A percentile compares a stretch with the other conserved stretches of the same genome.
Evolutionary conservation across 495 filamentous ascomycete species (phyloP).

Genomic region (Neurospora sp.): DNA sequence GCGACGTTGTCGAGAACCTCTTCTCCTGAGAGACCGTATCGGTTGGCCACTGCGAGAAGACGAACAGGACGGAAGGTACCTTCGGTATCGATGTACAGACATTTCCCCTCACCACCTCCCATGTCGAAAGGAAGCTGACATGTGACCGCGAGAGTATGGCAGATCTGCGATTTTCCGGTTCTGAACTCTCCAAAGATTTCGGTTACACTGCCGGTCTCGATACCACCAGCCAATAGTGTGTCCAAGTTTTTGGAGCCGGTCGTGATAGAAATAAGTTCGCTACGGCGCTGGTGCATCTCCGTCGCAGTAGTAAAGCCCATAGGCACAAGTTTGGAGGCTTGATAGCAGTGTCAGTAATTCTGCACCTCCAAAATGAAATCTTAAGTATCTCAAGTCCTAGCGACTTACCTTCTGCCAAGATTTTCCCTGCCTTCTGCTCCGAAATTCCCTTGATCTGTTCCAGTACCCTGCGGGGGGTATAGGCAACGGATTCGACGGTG

Average conservation of each 20-base stretch:
- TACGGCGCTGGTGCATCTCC: slow-evolving; percentile 94
- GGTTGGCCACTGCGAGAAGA: slow-evolving; percentile 79
- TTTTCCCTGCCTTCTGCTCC: slow-evolving; percentile 86
- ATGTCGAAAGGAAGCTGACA: slow-evolving; percentile 97
- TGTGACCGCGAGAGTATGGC: slow-evolving; percentile 95
- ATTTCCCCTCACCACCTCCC: slow-evolving; percentile 97
- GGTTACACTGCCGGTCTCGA: slow-evolving; percentile 97
- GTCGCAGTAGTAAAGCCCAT: slow-evolving; percentile 99
- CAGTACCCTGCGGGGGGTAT: slow-evolving; percentile 77
- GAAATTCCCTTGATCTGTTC: slow-evolving; percentile 97
- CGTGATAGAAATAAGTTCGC: slow-evolving; percentile 93
- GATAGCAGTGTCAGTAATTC: slow-evolving; percentile 3
- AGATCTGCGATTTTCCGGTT: slow-evolving; percentile 96
- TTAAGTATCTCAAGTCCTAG: not conserved
- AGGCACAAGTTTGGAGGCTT: slow-evolving; percentile 89
- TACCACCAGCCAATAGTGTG: slow-evolving; percentile 84
- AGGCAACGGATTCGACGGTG: slow-evolving; percentile 90
- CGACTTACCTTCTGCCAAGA: slow-evolving; percentile 73
- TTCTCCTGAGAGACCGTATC: slow-evolving; percentile 89
- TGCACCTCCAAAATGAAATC: not conserved
- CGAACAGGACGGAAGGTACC: slow-evolving; percentile 94
- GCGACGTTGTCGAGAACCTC: slow-evolving; percentile 97
- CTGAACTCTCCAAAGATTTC: slow-evolving; percentile 98
- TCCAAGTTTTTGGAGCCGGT: slow-evolving; percentile 96
- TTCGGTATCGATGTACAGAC: slow-evolving; percentile 98